Evolutionary conservation across 1,284 basidiomycete species (phyloP), one percentile per base, ranked within the genome.

Genomic region (Ceratobasidium sp.): DNA sequence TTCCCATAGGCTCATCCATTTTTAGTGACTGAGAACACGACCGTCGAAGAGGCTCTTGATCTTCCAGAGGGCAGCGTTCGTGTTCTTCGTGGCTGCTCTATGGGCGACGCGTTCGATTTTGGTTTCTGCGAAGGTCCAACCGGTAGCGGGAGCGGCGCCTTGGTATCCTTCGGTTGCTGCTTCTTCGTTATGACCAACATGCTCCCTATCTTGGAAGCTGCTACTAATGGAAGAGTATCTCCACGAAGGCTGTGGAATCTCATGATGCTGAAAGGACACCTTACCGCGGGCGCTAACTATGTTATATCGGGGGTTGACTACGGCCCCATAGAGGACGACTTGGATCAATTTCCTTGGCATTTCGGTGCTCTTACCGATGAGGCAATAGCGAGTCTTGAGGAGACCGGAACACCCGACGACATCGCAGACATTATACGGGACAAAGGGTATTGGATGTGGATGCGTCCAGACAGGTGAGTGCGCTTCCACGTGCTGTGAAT

Each of bases 391-490:
- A 31, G 31, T 9, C 29, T 72, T 5, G 69, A 64, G n/a, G 22
- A 51, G 17, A 19, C 8, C 6, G 56, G 47, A 7, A 59, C 54
- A 9, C 17, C 69, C 14, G 56, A 72, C 22, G 69, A 72, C 7
- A 59, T 72, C 60, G 69, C 57, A 59, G 69, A 72, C 3, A 14
- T 72, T 9, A 17, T 60, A 29, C 54, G 56, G 17, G n/a, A 27
- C 5, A 22, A 5, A 29, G 69, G 69, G 15, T 72, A 1, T 41
- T 60, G 54, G 56, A 48, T 72, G 45, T 72, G 54, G 69, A 72
- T 72, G 56, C 54, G 69, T 48, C 69, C 69, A 3, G 69, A 72
- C 31, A 56, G 69, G 69, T 72, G 17, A 60, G 69, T 50, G n/a
- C 17, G 19, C 22, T 22, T 53, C 24, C 11, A 19, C 22, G 9